These are phyloP conservation scores for Geoglossum cookeanum DNA, from an alignment of 2,329 filamentous ascomycete species.

Conservation along the genomic window DNA sequence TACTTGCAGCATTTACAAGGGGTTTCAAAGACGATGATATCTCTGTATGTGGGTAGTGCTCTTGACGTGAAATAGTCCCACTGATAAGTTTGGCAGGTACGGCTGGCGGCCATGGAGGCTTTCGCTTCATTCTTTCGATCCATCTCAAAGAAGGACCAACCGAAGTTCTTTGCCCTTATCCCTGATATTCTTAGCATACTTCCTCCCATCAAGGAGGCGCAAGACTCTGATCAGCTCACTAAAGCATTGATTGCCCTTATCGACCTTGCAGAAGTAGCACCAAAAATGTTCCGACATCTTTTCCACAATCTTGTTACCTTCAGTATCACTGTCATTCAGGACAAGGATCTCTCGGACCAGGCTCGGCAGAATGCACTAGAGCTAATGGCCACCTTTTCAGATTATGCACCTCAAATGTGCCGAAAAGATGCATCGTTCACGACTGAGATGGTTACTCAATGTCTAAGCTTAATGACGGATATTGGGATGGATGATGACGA, in stretches of 20 bases:
- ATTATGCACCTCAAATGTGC: constrained; percentile 86
- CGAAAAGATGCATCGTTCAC: constrained; percentile 86
- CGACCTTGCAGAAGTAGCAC: constrained; percentile 80
- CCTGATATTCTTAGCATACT: constrained; percentile 88
- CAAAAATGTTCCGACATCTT: constrained; percentile 93
- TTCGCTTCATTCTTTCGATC: constrained; percentile 93
- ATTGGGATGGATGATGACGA: constrained; percentile 89
- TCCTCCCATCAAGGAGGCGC: constrained; percentile 77
- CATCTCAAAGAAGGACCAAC: constrained; percentile 68
- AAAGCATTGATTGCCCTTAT: constrained; percentile 82
- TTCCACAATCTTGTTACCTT: constrained; percentile 89
- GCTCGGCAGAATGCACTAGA: constrained; percentile 89
- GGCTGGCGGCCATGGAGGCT: constrained; percentile 85
- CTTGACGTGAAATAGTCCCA: neutral
- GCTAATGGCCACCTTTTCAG: constrained; percentile 94
- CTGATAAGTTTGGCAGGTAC: constrained; percentile 37
- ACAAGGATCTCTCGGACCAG: constrained; percentile 82
- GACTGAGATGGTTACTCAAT: constrained; percentile 94
- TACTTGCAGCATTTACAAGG: constrained; percentile 70
- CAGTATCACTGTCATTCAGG: constrained; percentile 80
- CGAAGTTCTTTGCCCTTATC: constrained; percentile 72
- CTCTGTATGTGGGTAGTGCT: constrained; percentile 32
- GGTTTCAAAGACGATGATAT: constrained; percentile 83
- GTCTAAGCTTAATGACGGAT: constrained; percentile 93
- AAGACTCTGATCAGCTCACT: constrained; percentile 78